Conservation (phyloP, 495 filamentous ascomycete genomes). For the Penicillium canariense region DNA sequence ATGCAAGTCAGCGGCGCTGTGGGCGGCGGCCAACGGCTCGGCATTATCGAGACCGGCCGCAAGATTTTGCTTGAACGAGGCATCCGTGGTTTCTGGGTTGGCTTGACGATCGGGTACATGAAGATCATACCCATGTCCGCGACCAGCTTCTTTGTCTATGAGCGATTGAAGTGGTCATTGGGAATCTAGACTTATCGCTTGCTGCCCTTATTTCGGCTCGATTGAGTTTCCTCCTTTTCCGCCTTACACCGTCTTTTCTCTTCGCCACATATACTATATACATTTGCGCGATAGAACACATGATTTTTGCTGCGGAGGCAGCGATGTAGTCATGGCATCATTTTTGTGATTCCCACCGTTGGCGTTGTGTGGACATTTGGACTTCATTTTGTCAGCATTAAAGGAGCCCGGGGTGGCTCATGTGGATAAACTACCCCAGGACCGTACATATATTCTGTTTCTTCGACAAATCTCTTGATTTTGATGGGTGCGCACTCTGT, state of each 20-base stretch:
- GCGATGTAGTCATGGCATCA: slow-evolving; percentile 6
- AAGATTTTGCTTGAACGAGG: slow-evolving; percentile 75
- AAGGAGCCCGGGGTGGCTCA: slow-evolving; percentile 14
- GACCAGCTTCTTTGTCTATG: slow-evolving; percentile 74
- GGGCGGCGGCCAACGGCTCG: slow-evolving; percentile 76
- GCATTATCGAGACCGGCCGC: slow-evolving; percentile 73
- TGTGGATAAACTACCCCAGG: slow-evolving; percentile 6
- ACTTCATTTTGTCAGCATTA: slow-evolving; percentile 11
- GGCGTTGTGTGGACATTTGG: slow-evolving; percentile 23
- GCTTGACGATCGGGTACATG: slow-evolving; percentile 88
- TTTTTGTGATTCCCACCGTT: slow-evolving; percentile 18
- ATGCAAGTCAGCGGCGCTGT: slow-evolving; percentile 97
- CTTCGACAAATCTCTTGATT: no score
- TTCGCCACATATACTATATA: slow-evolving; percentile 1
- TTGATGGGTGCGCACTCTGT: neutral
- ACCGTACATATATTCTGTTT: slow-evolving; percentile 9
- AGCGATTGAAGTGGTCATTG: slow-evolving; percentile 71
- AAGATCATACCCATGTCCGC: slow-evolving; percentile 93
- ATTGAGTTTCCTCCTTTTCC: neutral
- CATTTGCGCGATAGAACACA: slow-evolving; percentile 12
- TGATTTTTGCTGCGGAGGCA: neutral
- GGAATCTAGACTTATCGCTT: slow-evolving; percentile 71
- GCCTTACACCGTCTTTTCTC: neutral
- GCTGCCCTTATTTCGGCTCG: no score
- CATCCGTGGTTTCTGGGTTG: slow-evolving; percentile 83